Conservation (phyloP, 169 alveolate genomes). For the Plasmodium reichenowi region DNA sequence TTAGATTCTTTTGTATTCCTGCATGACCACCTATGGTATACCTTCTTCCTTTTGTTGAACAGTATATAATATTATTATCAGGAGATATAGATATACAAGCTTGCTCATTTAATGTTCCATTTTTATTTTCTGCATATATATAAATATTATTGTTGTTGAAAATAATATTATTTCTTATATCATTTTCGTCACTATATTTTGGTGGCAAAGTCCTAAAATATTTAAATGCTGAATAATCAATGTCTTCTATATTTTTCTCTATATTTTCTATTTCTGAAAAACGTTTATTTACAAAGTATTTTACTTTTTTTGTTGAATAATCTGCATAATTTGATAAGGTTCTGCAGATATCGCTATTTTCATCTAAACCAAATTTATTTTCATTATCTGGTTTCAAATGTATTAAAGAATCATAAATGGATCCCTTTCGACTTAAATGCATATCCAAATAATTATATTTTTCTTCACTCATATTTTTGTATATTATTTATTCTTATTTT, state of each 20-base stretch:
- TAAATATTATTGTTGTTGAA: slow-evolving; percentile 66
- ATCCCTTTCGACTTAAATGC: slow-evolving; percentile 15
- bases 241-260: slow-evolving; percentile 70
- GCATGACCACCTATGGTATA: slow-evolving; percentile 75
- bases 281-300: slow-evolving; percentile 67
- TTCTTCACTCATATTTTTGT: slow-evolving; percentile 64
- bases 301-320: slow-evolving; percentile 55
- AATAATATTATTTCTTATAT: slow-evolving; percentile 71
- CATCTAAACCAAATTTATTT: slow-evolving; percentile 33
- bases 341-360: slow-evolving; percentile 68
- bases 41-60: slow-evolving; percentile 71
- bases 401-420: slow-evolving; percentile 31
- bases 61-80: slow-evolving; percentile 61
- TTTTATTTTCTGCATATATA: slow-evolving; percentile 75
- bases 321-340: slow-evolving; percentile 69
- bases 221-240: slow-evolving; percentile 51
- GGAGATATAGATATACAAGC: slow-evolving; percentile 75
- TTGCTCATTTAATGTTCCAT: slow-evolving; percentile 76
- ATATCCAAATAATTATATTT: slow-evolving; percentile 23
- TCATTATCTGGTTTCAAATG: slow-evolving; percentile 53
- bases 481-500: slow-evolving; percentile 1
- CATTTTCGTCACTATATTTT: slow-evolving; percentile 74
- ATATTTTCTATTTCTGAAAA: slow-evolving; percentile 69
- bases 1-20: slow-evolving; percentile 71
- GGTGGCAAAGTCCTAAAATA: slow-evolving; percentile 74